Percentiles rank a stretch among this genome's conserved stretches.
These are phyloP conservation scores for Kentomonas sorsogonicus DNA, from an alignment of 208 protist genomes.

Conservation along the genomic window DNA sequence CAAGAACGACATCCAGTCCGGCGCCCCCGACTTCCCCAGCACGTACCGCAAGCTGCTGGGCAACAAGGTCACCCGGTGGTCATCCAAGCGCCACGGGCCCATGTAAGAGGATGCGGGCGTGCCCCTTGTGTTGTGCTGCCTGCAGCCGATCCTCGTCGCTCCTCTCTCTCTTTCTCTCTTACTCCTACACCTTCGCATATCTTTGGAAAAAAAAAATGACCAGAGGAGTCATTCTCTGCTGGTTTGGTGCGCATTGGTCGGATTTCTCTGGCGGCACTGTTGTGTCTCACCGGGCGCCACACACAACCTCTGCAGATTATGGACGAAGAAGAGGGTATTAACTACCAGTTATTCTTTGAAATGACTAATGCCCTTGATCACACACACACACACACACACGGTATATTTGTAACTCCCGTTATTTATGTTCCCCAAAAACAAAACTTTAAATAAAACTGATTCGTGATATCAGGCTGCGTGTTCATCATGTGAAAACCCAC, in stretches of 20 bases:
- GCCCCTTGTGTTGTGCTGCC: no score
- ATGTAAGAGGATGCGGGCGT: slow-evolving; percentile 28
- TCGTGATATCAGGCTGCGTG: no score
- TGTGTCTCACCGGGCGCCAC: background rate
- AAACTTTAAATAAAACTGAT: no score
- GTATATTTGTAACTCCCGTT: background rate
- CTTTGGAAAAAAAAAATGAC: no score
- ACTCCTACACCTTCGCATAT: no score
- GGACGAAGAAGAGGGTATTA: background rate
- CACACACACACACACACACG: background rate
- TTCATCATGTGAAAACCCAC: no score
- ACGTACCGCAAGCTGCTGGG: slow-evolving; percentile 83
- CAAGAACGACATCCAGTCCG: slow-evolving; percentile 79
- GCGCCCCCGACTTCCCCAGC: slow-evolving; percentile 81
- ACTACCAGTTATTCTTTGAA: background rate
- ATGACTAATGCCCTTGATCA: background rate
- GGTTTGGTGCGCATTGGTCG: no score
- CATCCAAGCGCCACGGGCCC: slow-evolving; percentile 87
- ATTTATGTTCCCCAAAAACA: no score
- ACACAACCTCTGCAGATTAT: no score
- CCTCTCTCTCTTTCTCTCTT: background rate
- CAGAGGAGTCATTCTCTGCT: no score
- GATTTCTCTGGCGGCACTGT: background rate
- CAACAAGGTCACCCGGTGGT: slow-evolving; percentile 81
- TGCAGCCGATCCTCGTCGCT: no score